Conservation (phyloP, 1,284 basidiomycete species). For the Malassezia sympodialis region DNA sequence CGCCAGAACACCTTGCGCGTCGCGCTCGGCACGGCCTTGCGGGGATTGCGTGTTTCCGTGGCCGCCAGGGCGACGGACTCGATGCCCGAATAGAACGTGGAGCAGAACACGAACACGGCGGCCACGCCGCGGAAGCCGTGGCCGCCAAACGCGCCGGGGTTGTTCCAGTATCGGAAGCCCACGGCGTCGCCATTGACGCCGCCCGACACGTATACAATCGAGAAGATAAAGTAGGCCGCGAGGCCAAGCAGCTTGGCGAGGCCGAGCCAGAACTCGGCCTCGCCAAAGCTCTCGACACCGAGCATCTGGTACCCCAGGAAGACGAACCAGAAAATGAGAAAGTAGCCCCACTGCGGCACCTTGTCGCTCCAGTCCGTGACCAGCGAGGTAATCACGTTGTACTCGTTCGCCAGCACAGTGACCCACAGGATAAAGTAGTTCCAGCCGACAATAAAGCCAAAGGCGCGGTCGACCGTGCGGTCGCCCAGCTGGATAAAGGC, state of each 20-base stretch:
- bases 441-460: constrained; percentile 57
- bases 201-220: constrained; percentile 26
- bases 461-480: constrained; percentile 66
- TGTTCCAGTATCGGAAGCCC: constrained; percentile 34
- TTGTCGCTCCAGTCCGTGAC: constrained; percentile 22
- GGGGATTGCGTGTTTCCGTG: constrained; percentile 28
- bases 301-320: constrained; percentile 22
- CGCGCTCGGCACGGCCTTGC: constrained; percentile 25
- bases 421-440: constrained; percentile 28
- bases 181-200: constrained; percentile 22
- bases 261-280: constrained; percentile 37
- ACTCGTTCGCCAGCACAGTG: constrained; percentile 25
- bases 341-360: constrained; percentile 13
- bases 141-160: constrained; percentile 50
- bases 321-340: constrained; percentile 30
- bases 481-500: constrained; percentile 70
- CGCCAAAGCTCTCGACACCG: constrained; percentile 25
- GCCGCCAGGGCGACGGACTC: constrained; percentile 53
- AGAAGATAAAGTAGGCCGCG: constrained; percentile 25
- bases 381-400: constrained; percentile 25
- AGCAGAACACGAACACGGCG: constrained; percentile 64
- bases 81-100: constrained; percentile 56
- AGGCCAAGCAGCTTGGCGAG: constrained; percentile 25
- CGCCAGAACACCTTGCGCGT: constrained; percentile 59
- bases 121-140: constrained; percentile 39